Conservation (phyloP, 768 basidiomycete species). For the Tricholoma bakamatsutake region DNA sequence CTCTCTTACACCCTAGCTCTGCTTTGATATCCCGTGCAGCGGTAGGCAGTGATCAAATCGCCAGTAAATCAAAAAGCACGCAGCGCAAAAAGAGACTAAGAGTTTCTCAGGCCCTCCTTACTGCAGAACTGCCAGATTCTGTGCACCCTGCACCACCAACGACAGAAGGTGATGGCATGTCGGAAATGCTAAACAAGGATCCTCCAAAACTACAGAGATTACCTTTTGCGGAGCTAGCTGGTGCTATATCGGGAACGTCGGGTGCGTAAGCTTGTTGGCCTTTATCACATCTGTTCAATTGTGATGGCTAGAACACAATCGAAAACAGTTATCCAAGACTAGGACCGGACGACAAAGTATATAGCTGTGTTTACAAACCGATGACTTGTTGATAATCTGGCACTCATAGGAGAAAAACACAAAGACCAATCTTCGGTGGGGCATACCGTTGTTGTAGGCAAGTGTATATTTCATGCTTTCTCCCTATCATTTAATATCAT, state of each 20-base stretch:
- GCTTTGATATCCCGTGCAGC: neutral
- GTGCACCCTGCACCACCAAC: neutral
- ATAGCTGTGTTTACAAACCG: neutral
- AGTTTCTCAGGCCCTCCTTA: neutral
- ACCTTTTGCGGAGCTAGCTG: neutral
- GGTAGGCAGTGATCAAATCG: neutral
- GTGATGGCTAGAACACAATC: neutral
- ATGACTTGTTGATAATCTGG: neutral
- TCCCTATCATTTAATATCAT: neutral
- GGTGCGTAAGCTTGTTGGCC: neutral
- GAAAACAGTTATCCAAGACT: neutral
- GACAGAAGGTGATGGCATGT: neutral
- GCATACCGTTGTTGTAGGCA: neutral
- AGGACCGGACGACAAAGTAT: neutral
- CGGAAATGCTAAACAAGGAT: neutral
- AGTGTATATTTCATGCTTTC: neutral
- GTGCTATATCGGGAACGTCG: neutral
- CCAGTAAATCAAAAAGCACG: neutral
- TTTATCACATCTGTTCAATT: neutral
- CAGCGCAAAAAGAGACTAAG: neutral
- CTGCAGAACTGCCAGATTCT: neutral
- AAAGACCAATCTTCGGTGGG: neutral
- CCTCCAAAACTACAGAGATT: neutral
- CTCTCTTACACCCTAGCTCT: neutral
- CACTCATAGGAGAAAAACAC: neutral